These are phyloP conservation scores for Wickerhamomyces hampshirensis DNA, from an alignment of 805 yeast genomes.

Conservation along the genomic window DNA sequence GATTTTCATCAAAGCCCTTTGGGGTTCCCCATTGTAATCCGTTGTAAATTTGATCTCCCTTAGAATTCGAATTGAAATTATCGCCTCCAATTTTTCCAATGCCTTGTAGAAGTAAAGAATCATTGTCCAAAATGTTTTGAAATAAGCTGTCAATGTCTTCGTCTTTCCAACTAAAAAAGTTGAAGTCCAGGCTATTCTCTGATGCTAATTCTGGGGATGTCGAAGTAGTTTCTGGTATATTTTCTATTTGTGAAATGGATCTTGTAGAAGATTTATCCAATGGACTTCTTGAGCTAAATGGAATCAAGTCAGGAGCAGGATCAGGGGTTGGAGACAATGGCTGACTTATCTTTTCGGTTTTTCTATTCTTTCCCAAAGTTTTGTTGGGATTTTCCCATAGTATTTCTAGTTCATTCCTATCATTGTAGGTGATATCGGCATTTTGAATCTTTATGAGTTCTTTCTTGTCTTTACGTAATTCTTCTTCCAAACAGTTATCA, in stretches of 20 bases:
- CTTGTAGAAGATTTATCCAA: not conserved
- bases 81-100: not conserved
- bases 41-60: too few relatives aligned
- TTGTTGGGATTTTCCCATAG: not conserved
- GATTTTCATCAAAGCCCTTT: too few relatives aligned
- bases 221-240: not conserved
- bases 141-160: conserved; percentile 10
- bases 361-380: too few relatives aligned
- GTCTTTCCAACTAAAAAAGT: conserved; percentile 12
- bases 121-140: conserved; percentile 7
- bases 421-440: conserved; percentile 2
- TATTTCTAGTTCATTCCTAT: not conserved
- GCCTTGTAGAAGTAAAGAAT: not conserved
- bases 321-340: too few relatives aligned
- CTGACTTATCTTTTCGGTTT: too few relatives aligned
- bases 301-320: too few relatives aligned
- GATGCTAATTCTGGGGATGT: not conserved
- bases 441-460: conserved; percentile 3
- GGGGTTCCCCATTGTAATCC: too few relatives aligned
- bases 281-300: too few relatives aligned
- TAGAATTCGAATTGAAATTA: not conserved
- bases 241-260: not conserved
- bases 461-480: conserved; percentile 1
- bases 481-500: conserved; percentile 6
- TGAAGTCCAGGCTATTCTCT: conserved; percentile 3